Evolutionary conservation across 2,329 filamentous ascomycete genomes (phyloP), one percentile per base, ranked within the genome.

Genomic region (Cladophialophora psammophila): DNA sequence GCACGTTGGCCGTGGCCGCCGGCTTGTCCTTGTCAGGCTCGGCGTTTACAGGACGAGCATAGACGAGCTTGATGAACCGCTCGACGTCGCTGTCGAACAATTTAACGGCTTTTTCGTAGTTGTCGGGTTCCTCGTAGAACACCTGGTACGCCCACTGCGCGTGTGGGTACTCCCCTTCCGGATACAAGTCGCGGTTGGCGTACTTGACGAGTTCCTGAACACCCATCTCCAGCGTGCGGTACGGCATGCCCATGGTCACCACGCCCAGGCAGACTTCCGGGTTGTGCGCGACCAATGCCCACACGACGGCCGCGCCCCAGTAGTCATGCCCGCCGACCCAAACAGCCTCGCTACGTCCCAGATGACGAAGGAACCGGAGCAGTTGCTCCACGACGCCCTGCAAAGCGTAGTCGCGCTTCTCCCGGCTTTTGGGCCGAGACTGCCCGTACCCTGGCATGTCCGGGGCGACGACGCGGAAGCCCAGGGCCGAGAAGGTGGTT

Each of bases 121-220:
- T 36, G 9, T 60, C 58, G 36, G 61, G 10, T 10, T 60, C 62
- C 52, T 68, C 57, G 52, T 69, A 71, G 42, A 40, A 65, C 3
- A 48, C 36, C 40, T 57, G 52, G 36, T 71, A 66, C 20, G 66
- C 61, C 69, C 69, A 71, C 45, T 71, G 69, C 1, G 64, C 69
- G 32, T 69, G 56, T 3, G 69, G 69, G 54, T 77, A 83, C 67
- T 83, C 60, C 35, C 80, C 78, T 15, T 73, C 76, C 0, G 83
- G 83, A 68, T 85, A 85, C 9, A 83, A 59, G 0, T 81, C 77
- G 9, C 82, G 78, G 70, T 84, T 79, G 6, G 81, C 72, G 2
- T 75, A 63, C 2, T 76, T 73, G 12, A 81, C 57, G 9, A 79
- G 60, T 8, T 74, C 70, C 0, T 79, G 74, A 26, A 82, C 71